Conservation (phyloP, 2,329 filamentous ascomycete genomes). For the Hypoxylon sp. region DNA sequence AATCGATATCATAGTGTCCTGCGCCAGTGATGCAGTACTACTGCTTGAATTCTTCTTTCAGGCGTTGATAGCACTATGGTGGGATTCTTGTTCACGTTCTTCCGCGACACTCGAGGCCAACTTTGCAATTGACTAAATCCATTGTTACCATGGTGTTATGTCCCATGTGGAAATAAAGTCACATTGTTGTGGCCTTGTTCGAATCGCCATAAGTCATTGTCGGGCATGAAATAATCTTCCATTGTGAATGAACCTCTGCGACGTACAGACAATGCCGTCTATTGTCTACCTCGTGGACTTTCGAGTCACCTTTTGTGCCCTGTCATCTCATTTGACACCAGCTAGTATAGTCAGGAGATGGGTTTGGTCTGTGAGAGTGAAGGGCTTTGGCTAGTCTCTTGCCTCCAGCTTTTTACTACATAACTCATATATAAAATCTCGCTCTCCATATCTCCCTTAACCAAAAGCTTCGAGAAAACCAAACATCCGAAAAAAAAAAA, state of each 20-base stretch:
- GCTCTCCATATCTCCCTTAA: neutral
- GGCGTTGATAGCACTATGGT: neutral
- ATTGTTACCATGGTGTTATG: no score
- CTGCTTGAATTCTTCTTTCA: neutral
- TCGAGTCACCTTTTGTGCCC: neutral
- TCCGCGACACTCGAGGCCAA: neutral
- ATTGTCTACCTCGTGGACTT: neutral
- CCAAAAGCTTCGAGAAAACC: no score
- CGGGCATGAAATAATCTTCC: no score
- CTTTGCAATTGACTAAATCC: no score
- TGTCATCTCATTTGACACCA: neutral
- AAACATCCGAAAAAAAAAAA: no score
- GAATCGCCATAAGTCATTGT: no score
- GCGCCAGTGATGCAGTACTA: neutral
- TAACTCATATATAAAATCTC: constrained; percentile 15
- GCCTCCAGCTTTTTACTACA: constrained; percentile 6
- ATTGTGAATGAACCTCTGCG: no score
- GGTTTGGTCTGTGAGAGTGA: constrained; percentile 2
- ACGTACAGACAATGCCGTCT: no score
- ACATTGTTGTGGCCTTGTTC: no score
- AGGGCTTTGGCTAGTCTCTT: neutral
- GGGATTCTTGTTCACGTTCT: neutral
- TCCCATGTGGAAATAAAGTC: no score
- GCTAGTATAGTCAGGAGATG: neutral
- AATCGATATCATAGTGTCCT: neutral